These are phyloP conservation scores for Aegilops bicornis DNA, from an alignment of 176 grass and related monocot species.

Conservation along the genomic window DNA sequence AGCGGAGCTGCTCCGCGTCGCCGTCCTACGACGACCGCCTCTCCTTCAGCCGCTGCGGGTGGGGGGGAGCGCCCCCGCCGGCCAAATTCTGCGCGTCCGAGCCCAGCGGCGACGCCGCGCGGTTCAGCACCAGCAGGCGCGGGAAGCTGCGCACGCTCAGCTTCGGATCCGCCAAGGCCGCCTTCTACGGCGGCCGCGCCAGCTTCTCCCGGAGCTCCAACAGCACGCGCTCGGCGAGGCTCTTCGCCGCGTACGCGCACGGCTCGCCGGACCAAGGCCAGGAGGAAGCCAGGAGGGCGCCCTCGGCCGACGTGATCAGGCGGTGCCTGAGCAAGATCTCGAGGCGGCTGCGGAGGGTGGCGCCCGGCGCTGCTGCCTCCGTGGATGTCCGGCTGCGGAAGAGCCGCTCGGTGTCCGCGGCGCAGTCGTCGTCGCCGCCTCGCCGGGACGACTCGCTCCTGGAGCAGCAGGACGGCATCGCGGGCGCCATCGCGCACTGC, in stretches of 20 bases:
- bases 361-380: neutral
- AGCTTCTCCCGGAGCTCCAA: constrained; percentile 52
- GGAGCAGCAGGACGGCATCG: constrained; percentile 92
- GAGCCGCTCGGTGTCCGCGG: constrained; percentile 58
- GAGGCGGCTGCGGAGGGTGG: constrained; percentile 44
- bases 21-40: constrained; percentile 45
- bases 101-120: constrained; percentile 14
- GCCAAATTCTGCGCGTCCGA: constrained; percentile 35
- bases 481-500: constrained; percentile 96
- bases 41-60: constrained; percentile 30
- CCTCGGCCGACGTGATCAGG: constrained; percentile 45
- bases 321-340: constrained; percentile 87
- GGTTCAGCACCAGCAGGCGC: constrained; percentile 17
- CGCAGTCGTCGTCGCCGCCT: constrained; percentile 31
- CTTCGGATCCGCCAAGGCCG: constrained; percentile 60
- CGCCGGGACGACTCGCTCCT: constrained; percentile 74
- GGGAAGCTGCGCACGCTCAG: constrained; percentile 56
- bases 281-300: constrained; percentile 1
- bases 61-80: neutral
- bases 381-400: constrained; percentile 45
- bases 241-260: constrained; percentile 27
- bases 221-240: constrained; percentile 32
- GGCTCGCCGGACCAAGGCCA: constrained; percentile 37
- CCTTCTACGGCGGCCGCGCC: constrained; percentile 55
- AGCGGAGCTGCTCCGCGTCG: constrained; percentile 35